These are phyloP conservation scores for Coleophoma cylindrospora DNA, from an alignment of 2,329 filamentous ascomycete species.

Conservation along the genomic window DNA sequence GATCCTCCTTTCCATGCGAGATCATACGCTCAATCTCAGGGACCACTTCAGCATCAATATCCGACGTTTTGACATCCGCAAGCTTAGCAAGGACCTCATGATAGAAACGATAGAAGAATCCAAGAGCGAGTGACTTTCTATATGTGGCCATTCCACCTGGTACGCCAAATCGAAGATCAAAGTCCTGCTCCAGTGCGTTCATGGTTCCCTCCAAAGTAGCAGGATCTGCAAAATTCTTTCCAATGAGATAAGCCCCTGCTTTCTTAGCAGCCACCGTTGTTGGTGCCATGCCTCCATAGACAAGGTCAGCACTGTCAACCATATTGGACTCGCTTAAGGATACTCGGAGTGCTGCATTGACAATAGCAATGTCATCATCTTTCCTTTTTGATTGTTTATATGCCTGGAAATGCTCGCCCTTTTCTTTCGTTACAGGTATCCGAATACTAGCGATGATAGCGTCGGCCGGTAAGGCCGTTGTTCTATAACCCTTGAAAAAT, in stretches of 20 bases:
- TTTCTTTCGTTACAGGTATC: conserved; percentile 71
- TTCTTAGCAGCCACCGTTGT: conserved; percentile 83
- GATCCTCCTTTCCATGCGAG: conserved; percentile 75
- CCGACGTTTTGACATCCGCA: conserved; percentile 34
- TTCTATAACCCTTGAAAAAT: conserved; percentile 90
- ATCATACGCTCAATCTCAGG: conserved; percentile 82
- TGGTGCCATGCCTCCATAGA: conserved; percentile 94
- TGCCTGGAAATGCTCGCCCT: conserved; percentile 78
- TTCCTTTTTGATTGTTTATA: conserved; percentile 98
- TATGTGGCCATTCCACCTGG: conserved; percentile 98
- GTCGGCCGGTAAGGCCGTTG: conserved; percentile 74
- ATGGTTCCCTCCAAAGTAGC: conserved; percentile 85
- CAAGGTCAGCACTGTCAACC: conserved; percentile 71
- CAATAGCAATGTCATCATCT: conserved; percentile 97
- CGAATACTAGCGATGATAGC: conserved; percentile 81
- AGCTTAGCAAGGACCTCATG: conserved; percentile 74
- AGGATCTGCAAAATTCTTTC: conserved; percentile 74
- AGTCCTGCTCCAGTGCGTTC: conserved; percentile 84
- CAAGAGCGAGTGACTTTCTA: conserved; percentile 80
- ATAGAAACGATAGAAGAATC: conserved; percentile 97
- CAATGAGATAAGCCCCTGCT: conserved; percentile 67
- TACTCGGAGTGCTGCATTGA: conserved; percentile 79
- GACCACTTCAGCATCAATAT: conserved; percentile 68
- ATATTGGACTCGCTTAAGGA: conserved; percentile 62
- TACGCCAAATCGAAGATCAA: conserved; percentile 83